Percentiles rank a stretch among this genome's conserved stretches.
phyloP scores from a whole-genome alignment of 352 stramenopile species.

The Halophytophthora polymorphica region DNA sequence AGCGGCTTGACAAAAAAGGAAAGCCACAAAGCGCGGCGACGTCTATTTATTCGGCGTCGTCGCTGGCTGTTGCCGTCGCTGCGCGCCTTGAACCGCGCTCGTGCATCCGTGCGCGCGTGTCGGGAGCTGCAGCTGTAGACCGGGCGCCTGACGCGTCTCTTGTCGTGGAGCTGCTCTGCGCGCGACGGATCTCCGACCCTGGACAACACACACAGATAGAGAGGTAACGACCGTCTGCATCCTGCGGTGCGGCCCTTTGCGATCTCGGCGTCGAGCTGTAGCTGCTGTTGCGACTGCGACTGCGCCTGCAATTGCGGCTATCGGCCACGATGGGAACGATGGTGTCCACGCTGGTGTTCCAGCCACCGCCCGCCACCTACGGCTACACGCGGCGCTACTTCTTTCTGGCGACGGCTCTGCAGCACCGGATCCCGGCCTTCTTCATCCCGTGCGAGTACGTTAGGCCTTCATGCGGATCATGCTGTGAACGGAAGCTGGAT shows the following conservation, averaged over 20 bases:
- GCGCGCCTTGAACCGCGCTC: neutral
- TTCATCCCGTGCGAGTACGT: constrained; percentile 90
- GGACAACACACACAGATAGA: no score
- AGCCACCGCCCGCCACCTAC: constrained; percentile 80
- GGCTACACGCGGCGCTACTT: constrained; percentile 88
- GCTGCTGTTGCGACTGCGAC: no score
- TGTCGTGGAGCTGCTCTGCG: neutral
- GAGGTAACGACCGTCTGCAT: no score
- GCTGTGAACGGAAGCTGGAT: constrained; percentile 1
- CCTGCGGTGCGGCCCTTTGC: no score
- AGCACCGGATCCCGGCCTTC: constrained; percentile 93
- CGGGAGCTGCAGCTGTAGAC: neutral
- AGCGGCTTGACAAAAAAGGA: neutral
- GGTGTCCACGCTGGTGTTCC: constrained; percentile 86
- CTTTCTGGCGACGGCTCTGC: constrained; percentile 89
- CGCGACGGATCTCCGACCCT: no score
- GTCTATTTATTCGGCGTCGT: neutral
- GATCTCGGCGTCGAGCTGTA: no score
- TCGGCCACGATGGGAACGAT: constrained; percentile 72
- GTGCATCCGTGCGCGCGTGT: no score
- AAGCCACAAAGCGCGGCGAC: neutral
- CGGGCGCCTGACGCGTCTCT: constrained; percentile 2
- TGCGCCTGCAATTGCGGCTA: no score
- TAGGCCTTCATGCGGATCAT: neutral
- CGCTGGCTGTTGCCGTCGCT: no score